phyloP scores from a whole-genome alignment of 192 early-diverging fungal species.

The Mortierella hygrophila region DNA sequence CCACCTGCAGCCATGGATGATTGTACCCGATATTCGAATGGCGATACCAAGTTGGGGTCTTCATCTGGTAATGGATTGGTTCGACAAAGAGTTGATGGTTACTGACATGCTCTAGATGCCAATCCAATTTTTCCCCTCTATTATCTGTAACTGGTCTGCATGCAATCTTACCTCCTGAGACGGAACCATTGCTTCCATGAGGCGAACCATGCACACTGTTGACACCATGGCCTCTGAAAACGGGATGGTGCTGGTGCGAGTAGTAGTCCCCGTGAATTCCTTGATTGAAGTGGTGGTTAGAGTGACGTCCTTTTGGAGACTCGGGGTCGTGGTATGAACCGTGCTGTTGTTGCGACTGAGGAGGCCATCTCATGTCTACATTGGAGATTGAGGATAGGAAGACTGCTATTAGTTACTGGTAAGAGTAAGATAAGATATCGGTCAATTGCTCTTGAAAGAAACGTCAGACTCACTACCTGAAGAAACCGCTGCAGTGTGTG shows the following conservation, averaged over 20 bases:
- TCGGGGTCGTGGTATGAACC: slow-evolving; percentile 36
- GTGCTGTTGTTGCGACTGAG: slow-evolving; percentile 44
- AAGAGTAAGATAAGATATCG: background rate
- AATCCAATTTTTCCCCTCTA: background rate
- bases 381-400: background rate
- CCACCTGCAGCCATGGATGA: slow-evolving; percentile 45
- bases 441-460: background rate
- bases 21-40: slow-evolving; percentile 47
- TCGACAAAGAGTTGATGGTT: background rate
- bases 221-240: slow-evolving; percentile 36
- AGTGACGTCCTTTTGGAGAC: slow-evolving; percentile 34
- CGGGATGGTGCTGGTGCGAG: slow-evolving; percentile 40
- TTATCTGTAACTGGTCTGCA: background rate
- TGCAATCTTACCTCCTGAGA: slow-evolving; percentile 37
- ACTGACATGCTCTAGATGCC: background rate
- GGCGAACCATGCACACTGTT: slow-evolving; percentile 53
- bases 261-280: slow-evolving; percentile 40
- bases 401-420: background rate
- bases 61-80: slow-evolving; percentile 29
- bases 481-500: slow-evolving; percentile 27
- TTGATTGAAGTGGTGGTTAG: slow-evolving; percentile 47
- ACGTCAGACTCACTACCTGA: slow-evolving; percentile 22
- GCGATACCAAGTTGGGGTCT: slow-evolving; percentile 44
- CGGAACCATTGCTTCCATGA: slow-evolving; percentile 47
- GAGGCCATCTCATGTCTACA: slow-evolving; percentile 45